A percentile compares a stretch with the other conserved stretches of the same genome.
Evolutionary conservation across 352 stramenopile species (phyloP).

Genomic region (Lagenidium sp.): DNA sequence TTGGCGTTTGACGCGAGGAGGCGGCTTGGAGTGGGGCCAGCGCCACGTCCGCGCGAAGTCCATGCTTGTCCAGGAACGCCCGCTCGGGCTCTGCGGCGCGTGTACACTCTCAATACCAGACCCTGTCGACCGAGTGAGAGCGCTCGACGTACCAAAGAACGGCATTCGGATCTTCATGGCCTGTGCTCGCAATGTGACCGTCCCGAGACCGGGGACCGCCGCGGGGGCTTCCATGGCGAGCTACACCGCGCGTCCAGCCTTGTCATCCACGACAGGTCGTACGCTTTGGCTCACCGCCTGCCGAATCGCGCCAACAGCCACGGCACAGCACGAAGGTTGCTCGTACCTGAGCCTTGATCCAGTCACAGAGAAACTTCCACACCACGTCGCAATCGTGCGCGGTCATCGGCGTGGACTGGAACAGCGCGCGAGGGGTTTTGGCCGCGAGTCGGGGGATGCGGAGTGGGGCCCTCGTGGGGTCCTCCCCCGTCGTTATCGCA

Average conservation of each 20-base stretch:
- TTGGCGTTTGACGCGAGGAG: not conserved
- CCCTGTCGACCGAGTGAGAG: not conserved
- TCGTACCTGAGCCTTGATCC: constrained; percentile 51
- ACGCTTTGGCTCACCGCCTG: too few relatives aligned
- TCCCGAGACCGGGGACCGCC: constrained; percentile 61
- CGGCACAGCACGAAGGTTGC: not conserved
- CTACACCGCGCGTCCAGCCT: too few relatives aligned
- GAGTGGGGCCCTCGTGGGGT: not conserved
- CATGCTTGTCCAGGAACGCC: constrained; percentile 42
- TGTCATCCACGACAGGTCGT: too few relatives aligned
- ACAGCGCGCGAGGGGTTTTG: constrained; percentile 44
- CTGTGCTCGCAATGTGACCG: constrained; percentile 35
- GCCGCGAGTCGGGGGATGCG: constrained; percentile 11
- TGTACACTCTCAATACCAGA: not conserved
- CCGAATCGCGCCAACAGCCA: not conserved
- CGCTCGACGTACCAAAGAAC: constrained; percentile 36
- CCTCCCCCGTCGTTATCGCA: not conserved
- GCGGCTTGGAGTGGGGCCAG: not conserved
- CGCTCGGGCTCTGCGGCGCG: constrained; percentile 33
- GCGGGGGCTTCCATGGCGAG: constrained; percentile 65
- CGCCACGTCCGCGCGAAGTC: constrained; percentile 20
- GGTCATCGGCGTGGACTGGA: constrained; percentile 41
- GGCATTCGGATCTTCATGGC: constrained; percentile 43
- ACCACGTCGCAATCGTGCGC: constrained; percentile 32
- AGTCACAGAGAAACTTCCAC: constrained; percentile 67